Conservation (phyloP, 2,329 filamentous ascomycete species). For the Cercospora sp. region DNA sequence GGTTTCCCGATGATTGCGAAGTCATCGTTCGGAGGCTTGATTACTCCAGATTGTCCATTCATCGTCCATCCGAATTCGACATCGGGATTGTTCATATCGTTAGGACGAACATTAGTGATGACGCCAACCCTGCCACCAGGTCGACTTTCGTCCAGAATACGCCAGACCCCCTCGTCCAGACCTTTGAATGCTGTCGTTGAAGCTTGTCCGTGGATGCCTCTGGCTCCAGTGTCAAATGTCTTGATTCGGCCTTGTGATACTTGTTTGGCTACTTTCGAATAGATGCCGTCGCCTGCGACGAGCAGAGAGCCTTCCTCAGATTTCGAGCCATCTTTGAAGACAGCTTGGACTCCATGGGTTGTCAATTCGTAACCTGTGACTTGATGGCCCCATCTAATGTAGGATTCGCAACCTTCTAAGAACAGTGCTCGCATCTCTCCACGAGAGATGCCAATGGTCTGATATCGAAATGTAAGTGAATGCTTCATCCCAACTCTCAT, state of each 20-base stretch:
- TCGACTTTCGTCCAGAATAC: constrained; percentile 52
- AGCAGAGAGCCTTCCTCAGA: constrained; percentile 61
- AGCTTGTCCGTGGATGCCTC: constrained; percentile 66
- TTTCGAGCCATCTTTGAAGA: constrained; percentile 62
- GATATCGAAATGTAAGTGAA: not conserved
- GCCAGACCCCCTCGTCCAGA: constrained; percentile 64
- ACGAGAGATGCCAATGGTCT: constrained; percentile 61
- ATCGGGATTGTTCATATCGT: constrained; percentile 59
- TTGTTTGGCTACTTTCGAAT: constrained; percentile 61
- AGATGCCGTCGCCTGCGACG: constrained; percentile 63
- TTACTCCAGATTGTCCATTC: constrained; percentile 57
- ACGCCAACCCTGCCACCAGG: constrained; percentile 52
- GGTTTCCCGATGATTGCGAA: constrained; percentile 57
- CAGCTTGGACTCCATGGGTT: constrained; percentile 53
- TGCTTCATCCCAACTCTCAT: not conserved
- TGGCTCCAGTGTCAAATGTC: constrained; percentile 62
- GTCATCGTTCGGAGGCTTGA: constrained; percentile 60
- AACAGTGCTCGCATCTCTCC: constrained; percentile 64
- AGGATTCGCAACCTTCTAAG: constrained; percentile 56
- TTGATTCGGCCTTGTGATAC: constrained; percentile 59
- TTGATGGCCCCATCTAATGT: constrained; percentile 57
- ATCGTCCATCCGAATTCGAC: constrained; percentile 65
- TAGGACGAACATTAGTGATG: constrained; percentile 64
- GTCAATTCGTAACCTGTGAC: constrained; percentile 62
- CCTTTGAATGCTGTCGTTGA: constrained; percentile 61